Evolutionary conservation across 257 asterid genomes (phyloP).

Genomic region (Thymus mandschuricus): DNA sequence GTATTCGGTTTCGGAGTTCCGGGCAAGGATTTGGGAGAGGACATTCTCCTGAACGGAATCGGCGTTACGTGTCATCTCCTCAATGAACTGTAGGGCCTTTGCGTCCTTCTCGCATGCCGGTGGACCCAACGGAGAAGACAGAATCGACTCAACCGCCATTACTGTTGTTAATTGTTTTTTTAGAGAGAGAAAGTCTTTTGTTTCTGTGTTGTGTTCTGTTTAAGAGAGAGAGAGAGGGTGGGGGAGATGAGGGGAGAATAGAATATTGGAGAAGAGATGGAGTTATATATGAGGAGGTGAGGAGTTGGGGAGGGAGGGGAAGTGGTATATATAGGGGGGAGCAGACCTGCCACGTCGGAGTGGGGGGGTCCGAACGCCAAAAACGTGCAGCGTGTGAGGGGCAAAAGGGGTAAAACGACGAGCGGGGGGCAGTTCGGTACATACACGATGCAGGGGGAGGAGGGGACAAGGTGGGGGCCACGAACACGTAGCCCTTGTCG

Average conservation of each 20-base stretch:
- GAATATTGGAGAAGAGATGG: slow-evolving; percentile 21
- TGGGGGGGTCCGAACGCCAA: slow-evolving; percentile 1
- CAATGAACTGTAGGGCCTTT: slow-evolving; percentile 87
- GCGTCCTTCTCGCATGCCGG: slow-evolving; percentile 88
- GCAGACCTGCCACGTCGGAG: slow-evolving; percentile 44
- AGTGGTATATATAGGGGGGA: slow-evolving; percentile 49
- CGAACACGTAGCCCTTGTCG: slow-evolving; percentile 27
- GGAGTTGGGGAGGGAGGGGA: slow-evolving; percentile 34
- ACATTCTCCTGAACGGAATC: slow-evolving; percentile 78
- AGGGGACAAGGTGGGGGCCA: slow-evolving; percentile 49
- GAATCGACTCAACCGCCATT: slow-evolving; percentile 87
- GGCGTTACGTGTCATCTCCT: slow-evolving; percentile 84
- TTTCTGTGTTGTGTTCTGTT: not conserved
- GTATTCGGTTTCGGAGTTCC: slow-evolving; percentile 80
- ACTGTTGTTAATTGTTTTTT: not conserved
- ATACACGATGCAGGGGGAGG: slow-evolving; percentile 29
- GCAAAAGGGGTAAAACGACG: not conserved
- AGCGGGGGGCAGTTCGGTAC: slow-evolving; percentile 37
- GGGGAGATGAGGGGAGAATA: not conserved
- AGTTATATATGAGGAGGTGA: slow-evolving; percentile 9
- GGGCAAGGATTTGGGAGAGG: slow-evolving; percentile 58
- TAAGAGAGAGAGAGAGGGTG: not conserved
- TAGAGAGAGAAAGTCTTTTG: not conserved
- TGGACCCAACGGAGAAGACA: slow-evolving; percentile 84
- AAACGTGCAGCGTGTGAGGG: slow-evolving; percentile 32